Evolutionary conservation across 1,139 yeast genomes (phyloP), one percentile per base, ranked within the genome.

Genomic region (Candida tropicalis): DNA sequence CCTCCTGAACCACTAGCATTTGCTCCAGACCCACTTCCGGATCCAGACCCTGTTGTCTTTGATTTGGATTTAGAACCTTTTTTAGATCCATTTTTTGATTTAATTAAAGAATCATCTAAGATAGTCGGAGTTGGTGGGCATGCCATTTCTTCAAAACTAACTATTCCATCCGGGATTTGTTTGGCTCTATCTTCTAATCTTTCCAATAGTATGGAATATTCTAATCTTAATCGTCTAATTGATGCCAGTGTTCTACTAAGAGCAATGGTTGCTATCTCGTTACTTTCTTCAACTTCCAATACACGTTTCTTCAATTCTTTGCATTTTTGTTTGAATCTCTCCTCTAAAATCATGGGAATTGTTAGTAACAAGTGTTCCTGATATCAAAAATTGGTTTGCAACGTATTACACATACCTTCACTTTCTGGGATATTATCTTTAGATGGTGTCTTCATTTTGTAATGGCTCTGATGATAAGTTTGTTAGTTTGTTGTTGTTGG

Each of bases 191-290:
- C 75, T 58, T 91, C 97, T 35, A 93, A 75, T 51, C 89, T 75
- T 58, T 93, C 97, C 40, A 91, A 66, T 39, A 93, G 67, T 23
- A 91, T 71, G 1, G 91, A 80, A 56, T 95, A 85, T 59, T 93
- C 98, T 34, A 90, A 73, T 46, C 96, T 79, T 41, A 88, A 70
- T 50, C 98, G 72, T 52, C 91, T 82, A 26, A 91, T 82, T 5
- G 91, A 80, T 17, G 82, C 76, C 53, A 87, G 82, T 7, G 96
- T 84, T 55, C 97, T 79, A 13, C 86, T 78, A 29, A 93, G 80
- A 1, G 96, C 90, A 31, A 90, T 68, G 0, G 91, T 79, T 41
- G 90, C 81, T 7, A 82, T 68, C 58, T 89, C 95, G 62, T 93
- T 95, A 59, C 82, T 82, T 42, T 80, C 84, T 57, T 91, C 96